These are phyloP conservation scores for Pseudofabraea citricarpa DNA, from an alignment of 2,329 filamentous ascomycete species.

Conservation along the genomic window DNA sequence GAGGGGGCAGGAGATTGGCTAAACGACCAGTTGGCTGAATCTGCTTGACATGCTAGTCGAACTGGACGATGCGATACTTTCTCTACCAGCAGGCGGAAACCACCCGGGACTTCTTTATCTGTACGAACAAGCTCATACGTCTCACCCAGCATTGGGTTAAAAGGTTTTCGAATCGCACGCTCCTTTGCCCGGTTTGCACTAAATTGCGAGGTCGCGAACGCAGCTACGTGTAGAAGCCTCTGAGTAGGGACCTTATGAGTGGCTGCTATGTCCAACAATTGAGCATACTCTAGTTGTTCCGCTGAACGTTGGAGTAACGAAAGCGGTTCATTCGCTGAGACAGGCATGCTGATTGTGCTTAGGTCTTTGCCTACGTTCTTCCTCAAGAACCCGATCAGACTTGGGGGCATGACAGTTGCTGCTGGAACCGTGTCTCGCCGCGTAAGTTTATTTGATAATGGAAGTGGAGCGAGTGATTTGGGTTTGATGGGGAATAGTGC, in stretches of 20 bases:
- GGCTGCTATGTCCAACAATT: conserved; percentile 73
- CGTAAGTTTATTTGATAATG: conserved; percentile 58
- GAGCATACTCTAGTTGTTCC: conserved; percentile 87
- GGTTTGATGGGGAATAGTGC: conserved; percentile 72
- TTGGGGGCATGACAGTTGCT: conserved; percentile 77
- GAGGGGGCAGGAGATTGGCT: conserved; percentile 82
- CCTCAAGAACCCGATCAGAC: conserved; percentile 86
- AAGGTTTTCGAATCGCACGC: conserved; percentile 89
- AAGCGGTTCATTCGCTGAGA: conserved; percentile 89
- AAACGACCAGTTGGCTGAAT: conserved; percentile 79
- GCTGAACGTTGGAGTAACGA: conserved; percentile 84
- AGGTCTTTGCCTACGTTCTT: conserved; percentile 99
- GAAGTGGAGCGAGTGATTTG: conserved; percentile 72
- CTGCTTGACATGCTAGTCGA: conserved; percentile 87
- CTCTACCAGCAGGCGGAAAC: conserved; percentile 88
- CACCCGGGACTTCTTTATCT: conserved; percentile 64
- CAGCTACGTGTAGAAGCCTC: conserved; percentile 77
- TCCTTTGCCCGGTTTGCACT: conserved; percentile 81
- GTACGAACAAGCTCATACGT: conserved; percentile 90
- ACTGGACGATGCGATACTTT: conserved; percentile 94
- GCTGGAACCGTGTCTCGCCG: conserved; percentile 68
- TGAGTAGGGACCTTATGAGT: conserved; percentile 56
- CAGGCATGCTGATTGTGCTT: conserved; percentile 95
- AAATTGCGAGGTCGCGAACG: conserved; percentile 86
- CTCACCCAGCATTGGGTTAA: conserved; percentile 94